Evolutionary conservation across 768 basidiomycete species (phyloP).

Genomic region (Macrolepiota fuliginosa): DNA sequence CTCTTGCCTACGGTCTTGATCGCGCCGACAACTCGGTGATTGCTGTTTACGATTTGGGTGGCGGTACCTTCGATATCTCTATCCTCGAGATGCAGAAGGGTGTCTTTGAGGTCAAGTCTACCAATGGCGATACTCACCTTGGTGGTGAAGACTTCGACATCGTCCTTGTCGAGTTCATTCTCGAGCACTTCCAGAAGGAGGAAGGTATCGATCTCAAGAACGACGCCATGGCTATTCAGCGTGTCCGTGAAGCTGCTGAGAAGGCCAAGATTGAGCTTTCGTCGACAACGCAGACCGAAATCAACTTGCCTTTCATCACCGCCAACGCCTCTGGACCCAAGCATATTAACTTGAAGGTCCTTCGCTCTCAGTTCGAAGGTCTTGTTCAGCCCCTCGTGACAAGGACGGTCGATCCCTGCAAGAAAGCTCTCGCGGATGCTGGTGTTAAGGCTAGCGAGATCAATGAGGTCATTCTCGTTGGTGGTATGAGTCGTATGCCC

Average conservation of each 20-base stretch:
- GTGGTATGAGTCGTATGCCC: slow-evolving; percentile 99
- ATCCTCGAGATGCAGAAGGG: slow-evolving; percentile 99
- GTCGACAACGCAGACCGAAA: slow-evolving; percentile 91
- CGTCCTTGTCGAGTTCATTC: slow-evolving; percentile 78
- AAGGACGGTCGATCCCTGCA: slow-evolving; percentile 93
- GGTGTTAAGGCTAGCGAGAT: slow-evolving; percentile 91
- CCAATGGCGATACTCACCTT: slow-evolving; percentile 98
- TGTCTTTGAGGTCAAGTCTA: slow-evolving; percentile 99
- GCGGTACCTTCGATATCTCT: slow-evolving; percentile 99
- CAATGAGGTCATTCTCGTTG: slow-evolving; percentile 96
- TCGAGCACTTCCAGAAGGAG: slow-evolving; percentile 95
- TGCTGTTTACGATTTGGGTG: slow-evolving; percentile 98
- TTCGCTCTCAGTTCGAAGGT: slow-evolving; percentile 86
- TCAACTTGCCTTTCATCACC: slow-evolving; percentile 98
- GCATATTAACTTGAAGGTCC: slow-evolving; percentile 92
- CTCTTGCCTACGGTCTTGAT: slow-evolving; percentile 96
- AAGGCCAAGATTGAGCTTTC: slow-evolving; percentile 99
- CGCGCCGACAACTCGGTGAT: slow-evolving; percentile 82
- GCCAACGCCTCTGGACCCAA: slow-evolving; percentile 93
- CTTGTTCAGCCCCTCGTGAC: slow-evolving; percentile 82
- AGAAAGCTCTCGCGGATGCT: slow-evolving; percentile 94
- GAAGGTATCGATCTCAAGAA: slow-evolving; percentile 73
- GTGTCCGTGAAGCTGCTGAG: slow-evolving; percentile 98
- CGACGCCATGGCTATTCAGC: slow-evolving; percentile 97
- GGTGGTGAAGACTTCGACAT: slow-evolving; percentile 97